phyloP scores from a whole-genome alignment of 768 basidiomycete species.

The Naganishia randhawae region DNA sequence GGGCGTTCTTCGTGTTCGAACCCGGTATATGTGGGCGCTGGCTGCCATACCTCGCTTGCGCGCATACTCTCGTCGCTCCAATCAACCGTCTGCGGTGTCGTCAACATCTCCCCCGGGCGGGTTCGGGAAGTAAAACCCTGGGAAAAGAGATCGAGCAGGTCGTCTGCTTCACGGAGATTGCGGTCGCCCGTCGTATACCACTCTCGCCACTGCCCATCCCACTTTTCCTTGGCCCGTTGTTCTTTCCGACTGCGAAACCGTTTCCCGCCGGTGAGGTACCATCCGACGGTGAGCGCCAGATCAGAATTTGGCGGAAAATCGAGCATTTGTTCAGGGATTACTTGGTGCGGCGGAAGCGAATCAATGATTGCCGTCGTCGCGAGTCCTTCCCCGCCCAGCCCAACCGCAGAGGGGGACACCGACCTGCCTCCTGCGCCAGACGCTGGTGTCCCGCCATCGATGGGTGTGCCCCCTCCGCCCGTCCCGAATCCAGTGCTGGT shows the following conservation, averaged over 20 bases:
- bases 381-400: not conserved
- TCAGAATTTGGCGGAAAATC: slow-evolving; percentile 41
- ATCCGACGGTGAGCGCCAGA: slow-evolving; percentile 42
- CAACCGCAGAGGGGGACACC: slow-evolving; percentile 6
- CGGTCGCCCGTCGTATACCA: slow-evolving; percentile 43
- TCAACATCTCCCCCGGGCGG: not conserved
- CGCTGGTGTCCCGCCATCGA: slow-evolving; percentile 6
- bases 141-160: slow-evolving; percentile 33
- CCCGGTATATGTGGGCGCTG: slow-evolving; percentile 29
- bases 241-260: slow-evolving; percentile 38
- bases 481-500: not conserved
- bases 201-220: slow-evolving; percentile 47
- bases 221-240: slow-evolving; percentile 43
- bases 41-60: slow-evolving; percentile 39
- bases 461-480: slow-evolving; percentile 15
- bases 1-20: slow-evolving; percentile 17
- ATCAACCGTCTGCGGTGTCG: slow-evolving; percentile 33
- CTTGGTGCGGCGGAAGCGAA: slow-evolving; percentile 32
- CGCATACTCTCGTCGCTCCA: slow-evolving; percentile 37
- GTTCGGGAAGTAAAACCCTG: slow-evolving; percentile 23
- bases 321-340: slow-evolving; percentile 47
- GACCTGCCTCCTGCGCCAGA: slow-evolving; percentile 19
- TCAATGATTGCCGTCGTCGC: slow-evolving; percentile 12
- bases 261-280: slow-evolving; percentile 44
- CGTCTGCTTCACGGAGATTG: slow-evolving; percentile 46